Conservation (phyloP, 2,329 filamentous ascomycete genomes). For the Fusarium hainanense region DNA sequence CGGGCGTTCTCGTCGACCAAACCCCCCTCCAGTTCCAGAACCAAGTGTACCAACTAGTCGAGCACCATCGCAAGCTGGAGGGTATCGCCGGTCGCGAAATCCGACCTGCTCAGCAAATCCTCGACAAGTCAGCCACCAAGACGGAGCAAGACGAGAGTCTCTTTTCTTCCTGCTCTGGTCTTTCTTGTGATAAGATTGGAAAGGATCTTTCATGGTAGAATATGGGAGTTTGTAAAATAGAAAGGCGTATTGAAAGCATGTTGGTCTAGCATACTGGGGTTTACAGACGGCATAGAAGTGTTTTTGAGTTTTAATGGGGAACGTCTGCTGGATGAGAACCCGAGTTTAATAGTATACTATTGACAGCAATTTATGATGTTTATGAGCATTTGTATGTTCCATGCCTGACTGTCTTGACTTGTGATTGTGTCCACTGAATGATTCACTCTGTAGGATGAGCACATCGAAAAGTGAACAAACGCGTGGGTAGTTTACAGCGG, state of each 20-base stretch:
- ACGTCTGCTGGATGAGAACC: background rate
- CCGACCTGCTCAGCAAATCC: conserved; percentile 32
- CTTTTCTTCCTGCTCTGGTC: conserved; percentile 27
- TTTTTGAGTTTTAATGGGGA: background rate
- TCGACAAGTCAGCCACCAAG: conserved; percentile 21
- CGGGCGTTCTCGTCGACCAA: conserved; percentile 13
- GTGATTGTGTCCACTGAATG: too few species aligned
- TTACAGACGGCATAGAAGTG: conserved; percentile 1
- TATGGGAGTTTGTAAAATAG: conserved; percentile 14
- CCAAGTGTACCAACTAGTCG: conserved; percentile 32
- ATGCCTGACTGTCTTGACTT: background rate
- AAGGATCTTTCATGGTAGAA: conserved; percentile 34
- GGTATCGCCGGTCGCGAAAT: conserved; percentile 25
- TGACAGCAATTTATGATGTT: too few species aligned
- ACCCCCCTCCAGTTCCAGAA: conserved; percentile 29
- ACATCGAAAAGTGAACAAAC: too few species aligned
- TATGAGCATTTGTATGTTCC: background rate
- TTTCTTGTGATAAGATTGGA: conserved; percentile 25
- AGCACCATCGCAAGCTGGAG: conserved; percentile 33
- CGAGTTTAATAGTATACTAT: background rate
- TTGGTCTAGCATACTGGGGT: background rate
- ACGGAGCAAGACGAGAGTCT: conserved; percentile 34
- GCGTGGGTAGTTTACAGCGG: too few species aligned
- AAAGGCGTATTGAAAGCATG: conserved; percentile 5
- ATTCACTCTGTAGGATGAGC: too few species aligned